Conservation (phyloP, 2,329 filamentous ascomycete genomes). For the Teratosphaeria gauchensis region DNA sequence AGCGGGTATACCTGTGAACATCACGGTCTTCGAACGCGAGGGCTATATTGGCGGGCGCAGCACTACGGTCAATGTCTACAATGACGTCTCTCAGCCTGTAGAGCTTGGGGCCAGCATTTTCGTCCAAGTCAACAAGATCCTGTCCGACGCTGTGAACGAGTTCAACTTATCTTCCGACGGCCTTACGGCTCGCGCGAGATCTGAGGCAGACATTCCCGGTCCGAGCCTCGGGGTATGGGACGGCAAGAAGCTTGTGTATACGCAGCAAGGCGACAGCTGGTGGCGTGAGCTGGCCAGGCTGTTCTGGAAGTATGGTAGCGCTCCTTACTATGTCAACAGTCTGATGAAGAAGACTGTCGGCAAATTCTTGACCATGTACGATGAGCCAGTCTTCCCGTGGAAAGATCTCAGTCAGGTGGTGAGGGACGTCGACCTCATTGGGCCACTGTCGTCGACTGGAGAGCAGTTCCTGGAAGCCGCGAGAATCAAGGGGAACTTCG, state of each 20-base stretch:
- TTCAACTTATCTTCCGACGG: slow-evolving; percentile 55
- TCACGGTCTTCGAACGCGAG: slow-evolving; percentile 80
- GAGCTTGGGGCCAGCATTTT: slow-evolving; percentile 93
- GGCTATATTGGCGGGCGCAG: slow-evolving; percentile 73
- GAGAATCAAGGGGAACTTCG: slow-evolving; percentile 57
- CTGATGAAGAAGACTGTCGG: slow-evolving; percentile 62
- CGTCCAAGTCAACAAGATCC: slow-evolving; percentile 71
- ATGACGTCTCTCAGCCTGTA: slow-evolving; percentile 56
- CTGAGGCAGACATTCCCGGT: slow-evolving; percentile 33
- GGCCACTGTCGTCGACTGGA: slow-evolving; percentile 52
- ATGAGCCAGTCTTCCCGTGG: slow-evolving; percentile 76
- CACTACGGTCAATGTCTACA: slow-evolving; percentile 71
- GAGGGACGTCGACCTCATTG: slow-evolving; percentile 56
- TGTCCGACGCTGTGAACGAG: slow-evolving; percentile 60
- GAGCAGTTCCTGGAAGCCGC: slow-evolving; percentile 60
- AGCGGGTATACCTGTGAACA: slow-evolving; percentile 54
- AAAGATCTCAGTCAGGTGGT: slow-evolving; percentile 60
- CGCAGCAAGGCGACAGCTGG: slow-evolving; percentile 48
- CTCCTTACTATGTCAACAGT: slow-evolving; percentile 62
- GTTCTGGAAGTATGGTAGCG: slow-evolving; percentile 74
- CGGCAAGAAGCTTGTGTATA: slow-evolving; percentile 62
- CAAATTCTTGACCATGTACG: slow-evolving; percentile 71
- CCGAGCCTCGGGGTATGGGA: slow-evolving; percentile 73
- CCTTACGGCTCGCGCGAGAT: background rate
- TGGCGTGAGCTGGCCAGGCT: slow-evolving; percentile 79